Percentiles rank a stretch among this genome's conserved stretches.
These are phyloP conservation scores for Colletotrichum sp. DNA, from an alignment of 2,329 filamentous ascomycete species.

Conservation along the genomic window DNA sequence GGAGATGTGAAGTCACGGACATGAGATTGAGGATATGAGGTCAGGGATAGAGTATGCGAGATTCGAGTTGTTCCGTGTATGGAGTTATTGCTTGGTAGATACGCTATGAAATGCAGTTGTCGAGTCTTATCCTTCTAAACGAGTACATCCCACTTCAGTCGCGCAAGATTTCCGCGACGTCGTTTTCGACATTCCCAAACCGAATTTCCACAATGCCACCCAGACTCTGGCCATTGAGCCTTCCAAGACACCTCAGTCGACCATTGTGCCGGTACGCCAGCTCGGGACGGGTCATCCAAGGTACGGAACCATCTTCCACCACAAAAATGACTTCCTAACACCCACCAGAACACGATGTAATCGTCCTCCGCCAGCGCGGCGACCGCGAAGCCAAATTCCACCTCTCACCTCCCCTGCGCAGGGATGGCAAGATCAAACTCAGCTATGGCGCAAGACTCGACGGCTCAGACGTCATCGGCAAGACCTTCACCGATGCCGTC, in stretches of 20 bases:
- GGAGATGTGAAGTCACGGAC: background rate
- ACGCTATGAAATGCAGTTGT: background rate
- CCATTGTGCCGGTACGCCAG: background rate
- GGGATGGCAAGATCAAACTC: slow-evolving; percentile 35
- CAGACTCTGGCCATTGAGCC: background rate
- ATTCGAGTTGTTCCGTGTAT: background rate
- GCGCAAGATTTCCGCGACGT: background rate
- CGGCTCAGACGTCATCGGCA: slow-evolving; percentile 68
- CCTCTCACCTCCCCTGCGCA: slow-evolving; percentile 39
- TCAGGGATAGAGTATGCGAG: background rate
- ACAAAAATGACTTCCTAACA: background rate
- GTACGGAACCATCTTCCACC: background rate
- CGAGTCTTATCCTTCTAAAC: background rate
- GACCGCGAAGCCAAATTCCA: slow-evolving; percentile 38
- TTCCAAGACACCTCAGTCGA: background rate
- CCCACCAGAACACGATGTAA: slow-evolving; percentile 41
- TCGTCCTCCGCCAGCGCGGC: slow-evolving; percentile 45
- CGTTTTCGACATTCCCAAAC: background rate
- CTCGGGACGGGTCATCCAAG: slow-evolving; percentile 2
- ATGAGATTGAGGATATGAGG: background rate
- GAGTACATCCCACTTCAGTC: background rate
- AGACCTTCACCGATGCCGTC: slow-evolving; percentile 62
- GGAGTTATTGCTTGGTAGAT: background rate
- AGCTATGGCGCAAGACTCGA: slow-evolving; percentile 51
- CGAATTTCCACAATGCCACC: background rate